Evolutionary conservation across 352 stramenopile genomes (phyloP).

Genomic region (Halophytophthora polymorphica): DNA sequence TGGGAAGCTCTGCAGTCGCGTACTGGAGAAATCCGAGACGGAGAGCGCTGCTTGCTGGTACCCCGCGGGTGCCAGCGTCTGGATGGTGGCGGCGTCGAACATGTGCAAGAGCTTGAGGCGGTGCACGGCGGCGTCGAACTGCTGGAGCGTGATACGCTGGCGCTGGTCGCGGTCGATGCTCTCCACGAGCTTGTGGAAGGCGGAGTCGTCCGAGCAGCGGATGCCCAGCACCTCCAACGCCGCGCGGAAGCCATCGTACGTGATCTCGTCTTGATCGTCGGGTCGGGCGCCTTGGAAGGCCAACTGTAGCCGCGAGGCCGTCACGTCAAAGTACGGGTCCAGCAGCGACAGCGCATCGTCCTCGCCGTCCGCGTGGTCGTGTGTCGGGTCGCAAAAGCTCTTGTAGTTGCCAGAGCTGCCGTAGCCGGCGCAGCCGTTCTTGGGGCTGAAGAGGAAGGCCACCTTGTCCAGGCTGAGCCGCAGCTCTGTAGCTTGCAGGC

Average conservation of each 20-base stretch:
- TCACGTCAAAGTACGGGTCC: conserved; percentile 87
- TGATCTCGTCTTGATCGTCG: conserved; percentile 42
- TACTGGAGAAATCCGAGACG: conserved; percentile 79
- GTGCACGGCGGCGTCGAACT: conserved; percentile 82
- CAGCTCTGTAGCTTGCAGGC: conserved; percentile 49
- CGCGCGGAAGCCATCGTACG: conserved; percentile 54
- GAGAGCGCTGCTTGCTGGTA: conserved; percentile 61
- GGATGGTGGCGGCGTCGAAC: conserved; percentile 70
- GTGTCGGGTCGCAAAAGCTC: conserved; percentile 37
- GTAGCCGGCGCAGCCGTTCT: conserved; percentile 21
- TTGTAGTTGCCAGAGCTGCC: conserved; percentile 33
- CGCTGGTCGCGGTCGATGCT: conserved; percentile 54
- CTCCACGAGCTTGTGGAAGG: conserved; percentile 70
- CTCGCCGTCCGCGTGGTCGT: conserved; percentile 33
- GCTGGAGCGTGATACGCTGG: conserved; percentile 50
- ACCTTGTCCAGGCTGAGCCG: conserved; percentile 80
- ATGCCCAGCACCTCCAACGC: conserved; percentile 71
- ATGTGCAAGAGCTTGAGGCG: conserved; percentile 86
- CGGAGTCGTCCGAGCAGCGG: conserved; percentile 58
- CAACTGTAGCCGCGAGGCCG: conserved; percentile 57
- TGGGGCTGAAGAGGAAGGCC: conserved; percentile 76
- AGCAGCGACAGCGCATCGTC: conserved; percentile 79
- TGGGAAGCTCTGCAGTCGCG: conserved; percentile 63
- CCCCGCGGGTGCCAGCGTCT: conserved; percentile 44
- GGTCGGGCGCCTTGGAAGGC: conserved; percentile 67